Evolutionary conservation across 2,329 filamentous ascomycete genomes (phyloP), one percentile per base, ranked within the genome.

Genomic region (Ophiostoma sp.): DNA sequence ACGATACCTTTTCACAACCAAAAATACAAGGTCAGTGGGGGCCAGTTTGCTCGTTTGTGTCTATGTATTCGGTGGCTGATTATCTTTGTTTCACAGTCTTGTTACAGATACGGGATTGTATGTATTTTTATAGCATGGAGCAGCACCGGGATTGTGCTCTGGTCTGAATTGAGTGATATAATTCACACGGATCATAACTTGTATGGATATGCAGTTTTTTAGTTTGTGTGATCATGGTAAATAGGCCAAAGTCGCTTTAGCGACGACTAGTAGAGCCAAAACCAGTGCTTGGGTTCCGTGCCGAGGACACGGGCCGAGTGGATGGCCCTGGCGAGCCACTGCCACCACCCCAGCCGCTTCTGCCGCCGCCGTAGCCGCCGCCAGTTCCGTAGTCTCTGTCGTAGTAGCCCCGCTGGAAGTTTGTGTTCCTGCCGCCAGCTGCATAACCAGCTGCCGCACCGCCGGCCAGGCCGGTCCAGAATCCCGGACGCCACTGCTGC

Each of bases 381-480:
- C 67, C 58, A 18, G 67, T 18, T 40, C 73, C 74, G 73, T 65
- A 74, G 45, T 70, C 58, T 6, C 74, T 76, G 49, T 76, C 77
- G 69, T 73, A 27, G 41, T 64, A 36, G 41, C 63, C 63, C 11
- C 42, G 63, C 9, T 71, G 70, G 60, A 41, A 18, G 58, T 75
- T 77, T 47, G 76, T 76, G 69, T 80, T 79, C n/a, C 80, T 77
- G 5, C 76, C 83, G 0, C 86, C 86, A 5, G 88, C 87, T 69
- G 84, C 76, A 74, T 91, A 92, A 1, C 82, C 87, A 3, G 88
- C 89, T 0, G 89, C 89, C 5, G 87, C 88, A 62, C 90, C 91
- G 16, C 84, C 84, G 0, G 85, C 82, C n/a, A 85, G 78, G 27
- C 89, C 90, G 18, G 81, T 84, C 89, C 89, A 93, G 78, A 93